Percentiles rank a stretch among this genome's conserved stretches.
Evolutionary conservation across 2,329 filamentous ascomycete species (phyloP).

Genomic region (Fonsecaea nubica): DNA sequence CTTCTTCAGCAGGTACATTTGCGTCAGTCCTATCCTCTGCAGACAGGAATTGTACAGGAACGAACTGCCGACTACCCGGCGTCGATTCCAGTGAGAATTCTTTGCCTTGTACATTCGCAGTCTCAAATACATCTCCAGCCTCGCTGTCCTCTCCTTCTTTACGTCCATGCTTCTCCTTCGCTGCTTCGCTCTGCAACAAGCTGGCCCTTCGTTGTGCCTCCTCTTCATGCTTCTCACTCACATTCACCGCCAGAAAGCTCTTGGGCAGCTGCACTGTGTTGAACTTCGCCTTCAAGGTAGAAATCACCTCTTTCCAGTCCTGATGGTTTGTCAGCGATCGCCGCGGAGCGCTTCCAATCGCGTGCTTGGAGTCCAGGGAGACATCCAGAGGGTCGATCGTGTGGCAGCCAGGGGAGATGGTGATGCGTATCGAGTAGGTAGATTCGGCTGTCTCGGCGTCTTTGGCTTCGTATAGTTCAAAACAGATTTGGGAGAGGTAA

Average conservation of each 20-base stretch:
- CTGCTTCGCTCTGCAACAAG: slow-evolving; percentile 32
- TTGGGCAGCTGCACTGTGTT: slow-evolving; percentile 72
- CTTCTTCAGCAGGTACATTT: background rate
- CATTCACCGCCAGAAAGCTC: slow-evolving; percentile 58
- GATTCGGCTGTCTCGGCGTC: slow-evolving; percentile 78
- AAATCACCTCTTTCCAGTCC: slow-evolving; percentile 97
- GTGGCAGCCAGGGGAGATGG: slow-evolving; percentile 93
- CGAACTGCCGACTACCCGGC: background rate
- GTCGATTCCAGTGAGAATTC: background rate
- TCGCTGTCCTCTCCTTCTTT: background rate
- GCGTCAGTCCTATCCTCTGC: background rate
- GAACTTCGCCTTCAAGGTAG: slow-evolving; percentile 92
- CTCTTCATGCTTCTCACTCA: slow-evolving; percentile 56
- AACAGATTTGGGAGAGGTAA: slow-evolving; percentile 96
- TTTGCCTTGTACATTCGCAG: background rate
- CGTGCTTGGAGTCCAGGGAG: slow-evolving; percentile 93
- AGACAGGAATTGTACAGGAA: background rate
- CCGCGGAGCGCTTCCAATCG: slow-evolving; percentile 91
- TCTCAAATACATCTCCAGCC: background rate
- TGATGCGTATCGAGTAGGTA: slow-evolving; percentile 95
- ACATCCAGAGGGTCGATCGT: slow-evolving; percentile 96
- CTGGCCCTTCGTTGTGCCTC: slow-evolving; percentile 37
- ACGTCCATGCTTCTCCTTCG: slow-evolving; percentile 20
- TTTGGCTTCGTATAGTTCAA: slow-evolving; percentile 95
- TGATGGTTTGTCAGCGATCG: slow-evolving; percentile 87